Evolutionary conservation across 768 basidiomycete species (phyloP).

Genomic region (Filobasidium floriforme): DNA sequence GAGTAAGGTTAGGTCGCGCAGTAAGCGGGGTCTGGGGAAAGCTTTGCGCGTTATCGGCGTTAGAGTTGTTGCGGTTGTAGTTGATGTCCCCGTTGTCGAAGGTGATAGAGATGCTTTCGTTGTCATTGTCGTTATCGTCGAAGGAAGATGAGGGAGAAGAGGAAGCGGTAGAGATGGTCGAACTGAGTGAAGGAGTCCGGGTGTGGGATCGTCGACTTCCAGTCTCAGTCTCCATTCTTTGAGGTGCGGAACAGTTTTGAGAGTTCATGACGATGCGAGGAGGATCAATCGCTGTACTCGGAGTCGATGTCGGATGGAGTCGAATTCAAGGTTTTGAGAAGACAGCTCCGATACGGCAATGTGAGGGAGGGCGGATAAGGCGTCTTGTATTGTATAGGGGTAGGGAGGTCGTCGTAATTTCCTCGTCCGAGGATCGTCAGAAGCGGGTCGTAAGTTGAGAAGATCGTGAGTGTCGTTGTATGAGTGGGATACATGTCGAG

Average conservation of each 20-base stretch:
- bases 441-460: too few species aligned
- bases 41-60: too few species aligned
- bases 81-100: too few species aligned
- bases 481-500: too few species aligned
- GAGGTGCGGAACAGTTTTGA: too few species aligned
- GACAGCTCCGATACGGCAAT: neutral
- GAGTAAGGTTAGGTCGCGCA: neutral
- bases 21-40: too few species aligned
- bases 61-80: too few species aligned
- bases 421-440: too few species aligned
- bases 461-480: neutral
- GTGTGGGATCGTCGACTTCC: neutral
- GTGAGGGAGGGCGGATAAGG: neutral
- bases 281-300: too few species aligned
- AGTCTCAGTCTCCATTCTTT: neutral
- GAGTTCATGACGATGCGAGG: too few species aligned
- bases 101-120: too few species aligned
- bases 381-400: slow-evolving; percentile 4
- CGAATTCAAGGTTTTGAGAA: neutral
- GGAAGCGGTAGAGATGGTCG: neutral
- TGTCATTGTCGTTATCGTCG: too few species aligned
- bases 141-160: slow-evolving; percentile 6
- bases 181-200: slow-evolving; percentile 16
- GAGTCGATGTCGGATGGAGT: neutral
- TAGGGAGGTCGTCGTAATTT: neutral